These are phyloP conservation scores for Oleoguttula mirabilis DNA, from an alignment of 495 filamentous ascomycete species.

Conservation along the genomic window DNA sequence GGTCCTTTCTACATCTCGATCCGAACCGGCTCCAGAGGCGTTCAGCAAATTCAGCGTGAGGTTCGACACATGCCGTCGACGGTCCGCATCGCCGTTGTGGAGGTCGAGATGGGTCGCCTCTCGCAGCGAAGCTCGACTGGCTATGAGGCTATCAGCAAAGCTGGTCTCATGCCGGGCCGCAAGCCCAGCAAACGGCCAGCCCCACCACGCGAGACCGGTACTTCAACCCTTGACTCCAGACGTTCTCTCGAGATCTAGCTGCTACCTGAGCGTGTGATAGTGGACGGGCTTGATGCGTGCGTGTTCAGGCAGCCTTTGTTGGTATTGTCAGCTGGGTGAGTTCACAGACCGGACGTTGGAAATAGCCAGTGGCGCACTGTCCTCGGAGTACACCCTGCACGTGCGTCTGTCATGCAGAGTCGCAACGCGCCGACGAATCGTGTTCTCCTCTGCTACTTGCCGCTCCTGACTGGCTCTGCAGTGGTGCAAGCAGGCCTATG, in stretches of 20 bases:
- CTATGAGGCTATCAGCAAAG: too few species aligned
- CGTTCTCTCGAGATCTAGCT: not conserved
- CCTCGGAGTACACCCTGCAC: not conserved
- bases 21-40: too few species aligned
- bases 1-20: too few species aligned
- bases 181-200: not conserved
- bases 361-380: slow-evolving; percentile 1
- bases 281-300: not conserved
- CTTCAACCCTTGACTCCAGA: not conserved
- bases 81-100: too few species aligned
- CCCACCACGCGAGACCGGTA: not conserved
- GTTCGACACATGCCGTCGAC: too few species aligned
- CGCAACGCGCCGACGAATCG: slow-evolving; percentile 7
- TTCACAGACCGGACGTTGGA: not conserved
- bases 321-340: not conserved
- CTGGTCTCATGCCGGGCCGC: too few species aligned
- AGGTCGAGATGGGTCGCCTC: too few species aligned
- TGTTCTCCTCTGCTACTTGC: not conserved
- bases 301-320: not conserved
- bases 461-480: slow-evolving; percentile 13
- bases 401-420: not conserved
- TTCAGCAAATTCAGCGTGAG: too few species aligned
- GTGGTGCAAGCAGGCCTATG: slow-evolving; percentile 9
- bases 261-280: not conserved
- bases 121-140: too few species aligned